phyloP scores from a whole-genome alignment of 1,284 basidiomycete genomes.

The Sphagnurus paluster region DNA sequence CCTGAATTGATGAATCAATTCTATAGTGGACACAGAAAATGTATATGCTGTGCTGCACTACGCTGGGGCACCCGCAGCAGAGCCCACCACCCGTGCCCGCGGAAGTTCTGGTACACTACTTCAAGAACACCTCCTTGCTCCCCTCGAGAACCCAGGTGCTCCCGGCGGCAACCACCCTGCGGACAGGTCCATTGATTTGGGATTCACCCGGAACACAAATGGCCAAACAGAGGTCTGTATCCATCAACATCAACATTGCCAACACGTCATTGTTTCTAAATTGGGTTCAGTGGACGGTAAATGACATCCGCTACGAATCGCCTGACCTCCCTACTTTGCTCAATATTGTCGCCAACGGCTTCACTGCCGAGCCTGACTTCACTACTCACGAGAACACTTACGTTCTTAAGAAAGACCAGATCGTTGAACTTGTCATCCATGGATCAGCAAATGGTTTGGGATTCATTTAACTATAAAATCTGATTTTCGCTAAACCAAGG shows the following conservation, averaged over 20 bases:
- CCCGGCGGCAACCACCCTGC: slow-evolving; percentile 7
- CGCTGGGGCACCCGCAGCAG: not conserved
- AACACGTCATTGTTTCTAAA: not conserved
- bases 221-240: slow-evolving; percentile 10
- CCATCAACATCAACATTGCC: not conserved
- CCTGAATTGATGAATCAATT: not conserved
- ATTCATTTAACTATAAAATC: not conserved
- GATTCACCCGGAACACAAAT: slow-evolving; percentile 1
- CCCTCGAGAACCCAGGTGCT: slow-evolving; percentile 7
- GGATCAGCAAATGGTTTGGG: slow-evolving; percentile 27
- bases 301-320: no score
- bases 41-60: slow-evolving; percentile 6
- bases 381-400: slow-evolving; percentile 28
- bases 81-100: not conserved
- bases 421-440: slow-evolving; percentile 33
- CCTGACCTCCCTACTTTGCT: slow-evolving; percentile 27
- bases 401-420: slow-evolving; percentile 28
- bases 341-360: slow-evolving; percentile 27
- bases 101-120: not conserved
- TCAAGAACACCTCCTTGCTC: slow-evolving; percentile 24
- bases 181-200: slow-evolving; percentile 10
- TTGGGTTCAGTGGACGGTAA: slow-evolving; percentile 27
- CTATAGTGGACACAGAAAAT: slow-evolving; percentile 2
- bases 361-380: slow-evolving; percentile 27
- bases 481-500: no score